These are phyloP conservation scores for Flaveria floridana DNA, from an alignment of 140 eudicot genomes.

Conservation along the genomic window DNA sequence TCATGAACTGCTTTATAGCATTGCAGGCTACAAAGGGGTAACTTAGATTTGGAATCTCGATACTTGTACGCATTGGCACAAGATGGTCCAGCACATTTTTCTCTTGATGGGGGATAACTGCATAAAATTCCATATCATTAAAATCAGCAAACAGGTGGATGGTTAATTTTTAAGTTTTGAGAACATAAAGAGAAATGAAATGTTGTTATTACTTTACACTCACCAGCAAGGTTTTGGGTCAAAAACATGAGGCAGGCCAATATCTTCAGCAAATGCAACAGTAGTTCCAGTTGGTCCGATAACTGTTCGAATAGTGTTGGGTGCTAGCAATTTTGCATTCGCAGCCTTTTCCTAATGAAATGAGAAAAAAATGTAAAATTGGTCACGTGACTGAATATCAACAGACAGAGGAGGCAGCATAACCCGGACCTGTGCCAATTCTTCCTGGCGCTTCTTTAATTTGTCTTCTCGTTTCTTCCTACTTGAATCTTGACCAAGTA, in stretches of 20 bases:
- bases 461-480: constrained; percentile 92
- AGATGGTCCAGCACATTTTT: constrained; percentile 86
- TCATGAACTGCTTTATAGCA: constrained; percentile 81
- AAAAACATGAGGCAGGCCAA: constrained; percentile 75
- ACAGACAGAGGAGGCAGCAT: not conserved
- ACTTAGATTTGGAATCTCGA: constrained; percentile 76
- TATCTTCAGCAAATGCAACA: constrained; percentile 73
- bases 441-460: constrained; percentile 87
- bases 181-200: not conserved
- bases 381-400: not conserved
- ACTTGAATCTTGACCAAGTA: constrained; percentile 90
- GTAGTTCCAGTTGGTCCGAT: constrained; percentile 73
- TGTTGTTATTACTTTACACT: not conserved
- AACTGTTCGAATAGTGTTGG: constrained; percentile 65
- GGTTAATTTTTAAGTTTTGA: not conserved
- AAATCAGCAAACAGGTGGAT: constrained; percentile 9
- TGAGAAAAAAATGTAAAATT: not conserved
- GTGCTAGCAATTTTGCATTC: constrained; percentile 51
- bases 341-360: constrained; percentile 66
- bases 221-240: constrained; percentile 64
- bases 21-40: constrained; percentile 91
- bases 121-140: constrained; percentile 4
- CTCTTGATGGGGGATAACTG: constrained; percentile 92
- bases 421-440: constrained; percentile 72
- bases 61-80: constrained; percentile 78